Conservation (phyloP, 2,329 filamentous ascomycete species). For the Apiospora pterosperma region DNA sequence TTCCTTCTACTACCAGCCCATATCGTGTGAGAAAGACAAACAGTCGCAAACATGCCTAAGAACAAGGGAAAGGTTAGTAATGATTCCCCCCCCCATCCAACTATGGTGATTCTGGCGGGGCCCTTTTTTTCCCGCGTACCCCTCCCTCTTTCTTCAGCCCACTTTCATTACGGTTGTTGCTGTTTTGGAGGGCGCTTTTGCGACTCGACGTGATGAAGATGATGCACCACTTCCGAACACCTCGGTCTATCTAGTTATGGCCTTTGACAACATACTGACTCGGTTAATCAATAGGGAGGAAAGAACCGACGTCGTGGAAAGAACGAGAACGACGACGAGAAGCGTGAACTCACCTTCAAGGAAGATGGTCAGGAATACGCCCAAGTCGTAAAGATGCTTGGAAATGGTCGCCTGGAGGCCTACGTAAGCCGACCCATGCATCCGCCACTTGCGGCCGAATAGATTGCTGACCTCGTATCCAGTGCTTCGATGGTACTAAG, state of each 20-base stretch:
- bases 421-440: slow-evolving; percentile 55
- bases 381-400: slow-evolving; percentile 89
- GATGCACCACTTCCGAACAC: slow-evolving; percentile 6
- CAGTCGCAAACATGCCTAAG: slow-evolving; percentile 75
- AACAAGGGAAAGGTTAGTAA: slow-evolving; percentile 93
- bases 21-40: slow-evolving; percentile 13
- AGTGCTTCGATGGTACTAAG: slow-evolving; percentile 2
- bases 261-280: slow-evolving; percentile 19
- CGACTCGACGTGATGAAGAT: neutral
- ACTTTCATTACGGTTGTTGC: neutral
- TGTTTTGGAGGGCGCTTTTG: slow-evolving; percentile 7
- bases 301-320: slow-evolving; percentile 98
- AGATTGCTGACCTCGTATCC: neutral
- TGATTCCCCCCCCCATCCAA: slow-evolving; percentile 1
- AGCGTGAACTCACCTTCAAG: slow-evolving; percentile 98
- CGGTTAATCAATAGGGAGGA: slow-evolving; percentile 66
- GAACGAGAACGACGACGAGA: slow-evolving; percentile 99
- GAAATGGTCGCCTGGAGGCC: slow-evolving; percentile 90
- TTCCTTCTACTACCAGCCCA: neutral
- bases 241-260: too few species aligned
- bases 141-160: slow-evolving; percentile 11
- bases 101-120: neutral
- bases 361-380: slow-evolving; percentile 68
- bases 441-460: slow-evolving; percentile 21
- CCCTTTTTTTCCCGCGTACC: slow-evolving; percentile 5